Conservation (phyloP, 1,284 basidiomycete species). For the Xerocomus nothofagi region DNA sequence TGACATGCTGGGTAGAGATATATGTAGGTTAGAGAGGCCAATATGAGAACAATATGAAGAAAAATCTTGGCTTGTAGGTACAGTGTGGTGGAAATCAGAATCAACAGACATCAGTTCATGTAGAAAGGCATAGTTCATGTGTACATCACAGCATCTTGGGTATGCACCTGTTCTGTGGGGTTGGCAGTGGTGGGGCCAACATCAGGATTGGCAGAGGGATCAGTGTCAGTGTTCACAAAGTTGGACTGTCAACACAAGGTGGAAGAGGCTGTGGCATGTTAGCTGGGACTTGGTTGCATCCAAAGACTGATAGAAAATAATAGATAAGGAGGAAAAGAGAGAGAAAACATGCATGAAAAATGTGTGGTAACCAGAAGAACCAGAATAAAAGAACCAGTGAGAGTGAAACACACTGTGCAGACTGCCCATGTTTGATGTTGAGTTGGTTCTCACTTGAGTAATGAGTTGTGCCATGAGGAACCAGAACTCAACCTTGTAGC, state of each 20-base stretch:
- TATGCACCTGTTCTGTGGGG: background rate
- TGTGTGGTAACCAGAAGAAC: too few relatives aligned
- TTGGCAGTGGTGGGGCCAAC: background rate
- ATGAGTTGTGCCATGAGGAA: background rate
- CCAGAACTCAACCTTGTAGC: constrained; percentile 20
- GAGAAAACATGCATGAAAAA: background rate
- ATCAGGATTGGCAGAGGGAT: background rate
- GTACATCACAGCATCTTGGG: constrained; percentile 49
- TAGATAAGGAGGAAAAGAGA: constrained; percentile 46
- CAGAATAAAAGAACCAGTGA: too few relatives aligned
- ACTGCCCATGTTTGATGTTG: constrained; percentile 68
- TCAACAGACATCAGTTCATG: constrained; percentile 75
- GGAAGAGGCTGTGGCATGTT: constrained; percentile 81
- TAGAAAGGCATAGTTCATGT: constrained; percentile 81
- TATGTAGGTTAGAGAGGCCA: too few relatives aligned
- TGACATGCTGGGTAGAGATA: too few relatives aligned
- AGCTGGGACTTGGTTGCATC: constrained; percentile 76
- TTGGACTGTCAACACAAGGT: constrained; percentile 56
- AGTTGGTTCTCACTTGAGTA: constrained; percentile 48
- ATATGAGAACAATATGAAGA: too few relatives aligned
- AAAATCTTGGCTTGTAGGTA: too few relatives aligned
- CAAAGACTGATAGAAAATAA: constrained; percentile 69
- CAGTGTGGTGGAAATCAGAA: too few relatives aligned
- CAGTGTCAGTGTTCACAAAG: too few relatives aligned
- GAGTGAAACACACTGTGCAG: background rate